Evolutionary conservation across 257 asterid genomes (phyloP).

Genomic region (Solanum tacnaense): DNA sequence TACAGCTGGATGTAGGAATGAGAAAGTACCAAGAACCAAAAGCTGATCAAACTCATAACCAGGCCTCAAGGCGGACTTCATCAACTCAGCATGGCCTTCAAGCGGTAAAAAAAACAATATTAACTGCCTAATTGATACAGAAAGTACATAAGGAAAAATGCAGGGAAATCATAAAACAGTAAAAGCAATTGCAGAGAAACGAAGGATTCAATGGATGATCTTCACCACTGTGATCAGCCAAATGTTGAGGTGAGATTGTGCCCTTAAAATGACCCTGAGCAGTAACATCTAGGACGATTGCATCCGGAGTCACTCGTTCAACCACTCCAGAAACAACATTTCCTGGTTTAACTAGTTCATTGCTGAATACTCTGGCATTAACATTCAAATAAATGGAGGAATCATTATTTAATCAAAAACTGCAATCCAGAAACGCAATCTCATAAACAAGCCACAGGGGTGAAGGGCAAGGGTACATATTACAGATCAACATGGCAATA

Average conservation of each 20-base stretch:
- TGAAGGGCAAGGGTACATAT: neutral
- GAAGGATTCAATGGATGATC: neutral
- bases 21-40: constrained; percentile 74
- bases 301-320: constrained; percentile 48
- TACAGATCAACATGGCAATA: neutral
- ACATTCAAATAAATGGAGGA: neutral
- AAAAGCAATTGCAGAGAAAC: neutral
- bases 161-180: neutral
- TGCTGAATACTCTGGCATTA: constrained; percentile 34
- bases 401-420: neutral
- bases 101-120: constrained; percentile 3
- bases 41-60: constrained; percentile 77
- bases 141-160: neutral
- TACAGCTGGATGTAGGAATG: neutral
- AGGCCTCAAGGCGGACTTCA: constrained; percentile 64
- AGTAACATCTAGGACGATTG: constrained; percentile 41
- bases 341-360: constrained; percentile 52
- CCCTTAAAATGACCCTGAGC: constrained; percentile 57
- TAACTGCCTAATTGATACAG: constrained; percentile 1
- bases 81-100: constrained; percentile 59
- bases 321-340: constrained; percentile 81
- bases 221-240: constrained; percentile 82
- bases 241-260: constrained; percentile 64
- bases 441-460: neutral
- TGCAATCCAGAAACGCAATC: neutral